Percentiles rank a stretch among this genome's conserved stretches.
Conservation (phyloP, 192 early-diverging fungal species). For the Dimargaris cristalligena region DNA sequence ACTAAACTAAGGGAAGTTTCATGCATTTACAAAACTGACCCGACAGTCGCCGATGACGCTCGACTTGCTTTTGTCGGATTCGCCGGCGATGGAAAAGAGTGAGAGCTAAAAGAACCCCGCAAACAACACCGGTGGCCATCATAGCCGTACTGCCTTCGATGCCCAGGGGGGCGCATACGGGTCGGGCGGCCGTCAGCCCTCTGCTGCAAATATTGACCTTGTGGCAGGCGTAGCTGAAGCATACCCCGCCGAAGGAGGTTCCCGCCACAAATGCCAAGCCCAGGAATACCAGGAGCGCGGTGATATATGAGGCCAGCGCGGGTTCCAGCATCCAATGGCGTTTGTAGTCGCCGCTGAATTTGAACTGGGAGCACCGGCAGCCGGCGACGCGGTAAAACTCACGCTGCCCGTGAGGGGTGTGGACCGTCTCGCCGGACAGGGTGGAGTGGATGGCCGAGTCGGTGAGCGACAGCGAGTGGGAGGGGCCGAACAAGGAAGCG, state of each 20-base stretch:
- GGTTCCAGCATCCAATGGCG: background rate
- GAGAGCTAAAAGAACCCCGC: background rate
- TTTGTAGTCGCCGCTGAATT: too few relatives aligned
- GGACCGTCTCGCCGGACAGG: too few relatives aligned
- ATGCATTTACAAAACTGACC: too few relatives aligned
- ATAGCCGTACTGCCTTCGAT: slow-evolving; percentile 9
- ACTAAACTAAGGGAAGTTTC: too few relatives aligned
- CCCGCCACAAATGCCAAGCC: background rate
- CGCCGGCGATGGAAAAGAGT: background rate
- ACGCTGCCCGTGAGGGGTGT: too few relatives aligned
- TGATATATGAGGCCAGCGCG: background rate
- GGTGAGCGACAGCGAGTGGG: too few relatives aligned
- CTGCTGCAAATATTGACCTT: background rate
- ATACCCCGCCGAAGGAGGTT: background rate
- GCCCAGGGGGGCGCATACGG: background rate
- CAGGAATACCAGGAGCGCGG: background rate
- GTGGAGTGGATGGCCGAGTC: too few relatives aligned
- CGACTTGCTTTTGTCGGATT: too few relatives aligned
- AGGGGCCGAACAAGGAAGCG: too few relatives aligned
- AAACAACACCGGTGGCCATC: background rate
- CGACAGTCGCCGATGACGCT: too few relatives aligned
- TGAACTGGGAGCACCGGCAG: too few relatives aligned
- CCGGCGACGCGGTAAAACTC: too few relatives aligned
- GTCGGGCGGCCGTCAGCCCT: background rate
- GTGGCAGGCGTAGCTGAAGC: slow-evolving; percentile 8